These are phyloP conservation scores for Didymella arachidicola DNA, from an alignment of 2,329 filamentous ascomycete species.

Conservation along the genomic window DNA sequence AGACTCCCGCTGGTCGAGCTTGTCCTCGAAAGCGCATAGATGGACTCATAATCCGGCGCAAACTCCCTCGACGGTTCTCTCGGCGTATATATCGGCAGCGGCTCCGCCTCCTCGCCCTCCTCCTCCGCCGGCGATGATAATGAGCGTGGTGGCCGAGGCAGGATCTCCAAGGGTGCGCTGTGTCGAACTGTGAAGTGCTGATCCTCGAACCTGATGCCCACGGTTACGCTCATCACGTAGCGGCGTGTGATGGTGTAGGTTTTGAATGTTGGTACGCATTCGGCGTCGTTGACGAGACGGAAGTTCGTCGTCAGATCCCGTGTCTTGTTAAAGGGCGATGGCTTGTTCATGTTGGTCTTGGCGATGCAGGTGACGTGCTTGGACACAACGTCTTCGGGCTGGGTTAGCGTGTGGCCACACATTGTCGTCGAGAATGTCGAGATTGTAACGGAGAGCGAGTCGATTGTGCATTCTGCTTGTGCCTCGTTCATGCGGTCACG, in stretches of 20 bases:
- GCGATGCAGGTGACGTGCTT: conserved; percentile 46
- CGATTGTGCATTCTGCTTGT: conserved; percentile 35
- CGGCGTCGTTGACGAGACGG: conserved; percentile 43
- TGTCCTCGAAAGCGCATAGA: conserved; percentile 33
- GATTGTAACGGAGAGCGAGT: conserved; percentile 40
- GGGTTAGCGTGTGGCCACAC: conserved; percentile 35
- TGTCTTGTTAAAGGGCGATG: conserved; percentile 32
- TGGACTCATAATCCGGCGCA: conserved; percentile 43
- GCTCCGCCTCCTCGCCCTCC: conserved; percentile 37
- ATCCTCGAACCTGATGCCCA: conserved; percentile 40
- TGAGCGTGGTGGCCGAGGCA: conserved; percentile 34
- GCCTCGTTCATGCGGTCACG: conserved; percentile 30
- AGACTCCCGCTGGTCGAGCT: conserved; percentile 27
- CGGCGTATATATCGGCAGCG: conserved; percentile 42
- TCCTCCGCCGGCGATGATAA: conserved; percentile 23
- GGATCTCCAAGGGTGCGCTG: conserved; percentile 40
- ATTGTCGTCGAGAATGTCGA: conserved; percentile 45
- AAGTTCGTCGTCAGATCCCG: conserved; percentile 40
- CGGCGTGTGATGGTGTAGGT: conserved; percentile 45
- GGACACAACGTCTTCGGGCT: conserved; percentile 40
- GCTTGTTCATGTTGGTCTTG: conserved; percentile 33
- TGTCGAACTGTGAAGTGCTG: conserved; percentile 39
- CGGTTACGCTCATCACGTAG: conserved; percentile 38
- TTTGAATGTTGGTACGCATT: conserved; percentile 47
- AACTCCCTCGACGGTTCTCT: conserved; percentile 40